Percentiles rank a stretch among this genome's conserved stretches.
These are phyloP conservation scores for Scutellaria minor DNA, from an alignment of 257 asterid species.

Conservation along the genomic window DNA sequence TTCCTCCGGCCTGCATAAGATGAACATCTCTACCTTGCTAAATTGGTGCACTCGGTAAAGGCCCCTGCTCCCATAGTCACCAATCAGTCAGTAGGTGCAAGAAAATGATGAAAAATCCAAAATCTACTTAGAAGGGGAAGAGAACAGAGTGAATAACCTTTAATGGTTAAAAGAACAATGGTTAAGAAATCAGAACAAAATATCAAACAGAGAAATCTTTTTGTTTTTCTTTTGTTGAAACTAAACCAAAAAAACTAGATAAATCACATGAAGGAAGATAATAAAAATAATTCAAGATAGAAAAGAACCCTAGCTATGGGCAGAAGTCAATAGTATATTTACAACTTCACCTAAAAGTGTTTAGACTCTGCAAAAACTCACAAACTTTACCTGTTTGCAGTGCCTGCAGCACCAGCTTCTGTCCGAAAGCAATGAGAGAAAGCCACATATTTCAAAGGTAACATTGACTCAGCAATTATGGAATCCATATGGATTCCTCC, in stretches of 20 bases:
- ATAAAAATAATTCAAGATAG: not conserved
- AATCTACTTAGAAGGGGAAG: too few relatives aligned
- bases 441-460: slow-evolving; percentile 91
- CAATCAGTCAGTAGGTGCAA: slow-evolving; percentile 30
- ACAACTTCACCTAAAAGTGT: not conserved
- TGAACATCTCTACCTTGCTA: slow-evolving; percentile 99
- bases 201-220: too few relatives aligned
- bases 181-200: too few relatives aligned
- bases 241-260: not conserved
- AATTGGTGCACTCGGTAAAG: slow-evolving; percentile 97
- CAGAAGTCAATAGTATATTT: slow-evolving; percentile 1
- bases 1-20: slow-evolving; percentile 87
- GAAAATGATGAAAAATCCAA: not conserved
- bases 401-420: slow-evolving; percentile 99
- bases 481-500: slow-evolving; percentile 99
- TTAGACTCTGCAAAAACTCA: slow-evolving; percentile 4
- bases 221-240: too few relatives aligned
- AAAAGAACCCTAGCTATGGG: slow-evolving; percentile 6
- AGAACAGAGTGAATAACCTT: too few relatives aligned
- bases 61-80: slow-evolving; percentile 62
- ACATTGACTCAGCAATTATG: slow-evolving; percentile 69
- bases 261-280: not conserved
- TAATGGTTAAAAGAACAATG: too few relatives aligned
- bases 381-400: slow-evolving; percentile 74
- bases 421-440: slow-evolving; percentile 97